Evolutionary conservation across 2,329 filamentous ascomycete genomes (phyloP).

Genomic region (Huntiella bhutanensis): DNA sequence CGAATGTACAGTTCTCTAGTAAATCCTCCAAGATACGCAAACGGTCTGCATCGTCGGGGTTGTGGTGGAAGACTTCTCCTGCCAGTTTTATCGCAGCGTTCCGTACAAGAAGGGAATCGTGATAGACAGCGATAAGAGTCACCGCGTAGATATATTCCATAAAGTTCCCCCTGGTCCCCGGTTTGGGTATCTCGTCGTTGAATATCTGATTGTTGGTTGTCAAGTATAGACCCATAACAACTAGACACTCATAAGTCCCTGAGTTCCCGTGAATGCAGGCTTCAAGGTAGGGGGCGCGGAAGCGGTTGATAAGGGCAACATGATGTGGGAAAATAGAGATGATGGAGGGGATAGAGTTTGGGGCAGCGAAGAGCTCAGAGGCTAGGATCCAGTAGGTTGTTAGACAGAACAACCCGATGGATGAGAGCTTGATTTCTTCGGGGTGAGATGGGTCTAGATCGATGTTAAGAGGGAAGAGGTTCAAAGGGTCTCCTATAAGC

Average conservation of each 20-base stretch:
- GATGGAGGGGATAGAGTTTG: constrained; percentile 32
- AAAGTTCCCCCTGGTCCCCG: constrained; percentile 23
- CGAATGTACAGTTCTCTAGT: constrained; percentile 45
- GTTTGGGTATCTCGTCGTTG: constrained; percentile 8
- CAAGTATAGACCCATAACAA: constrained; percentile 41
- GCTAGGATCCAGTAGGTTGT: constrained; percentile 45
- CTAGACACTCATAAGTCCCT: constrained; percentile 38
- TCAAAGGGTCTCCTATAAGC: constrained; percentile 23
- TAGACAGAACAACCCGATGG: constrained; percentile 38
- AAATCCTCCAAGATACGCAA: constrained; percentile 45
- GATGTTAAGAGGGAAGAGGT: constrained; percentile 26
- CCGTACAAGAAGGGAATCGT: constrained; percentile 32
- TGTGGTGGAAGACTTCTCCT: constrained; percentile 34
- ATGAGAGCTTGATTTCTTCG: constrained; percentile 37
- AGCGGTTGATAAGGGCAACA: constrained; percentile 30
- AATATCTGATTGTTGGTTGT: constrained; percentile 28
- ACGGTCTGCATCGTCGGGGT: constrained; percentile 38
- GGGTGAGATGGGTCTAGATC: constrained; percentile 28
- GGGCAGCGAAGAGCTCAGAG: constrained; percentile 38
- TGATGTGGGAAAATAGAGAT: constrained; percentile 44
- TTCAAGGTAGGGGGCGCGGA: constrained; percentile 32
- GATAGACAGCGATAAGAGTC: constrained; percentile 38
- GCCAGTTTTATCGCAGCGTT: constrained; percentile 36
- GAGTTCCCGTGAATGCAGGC: constrained; percentile 28
- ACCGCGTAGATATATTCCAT: constrained; percentile 43